Evolutionary conservation across 192 early-diverging fungal species (phyloP), one percentile per base, ranked within the genome.

Genomic region (Linnemannia hyalina): DNA sequence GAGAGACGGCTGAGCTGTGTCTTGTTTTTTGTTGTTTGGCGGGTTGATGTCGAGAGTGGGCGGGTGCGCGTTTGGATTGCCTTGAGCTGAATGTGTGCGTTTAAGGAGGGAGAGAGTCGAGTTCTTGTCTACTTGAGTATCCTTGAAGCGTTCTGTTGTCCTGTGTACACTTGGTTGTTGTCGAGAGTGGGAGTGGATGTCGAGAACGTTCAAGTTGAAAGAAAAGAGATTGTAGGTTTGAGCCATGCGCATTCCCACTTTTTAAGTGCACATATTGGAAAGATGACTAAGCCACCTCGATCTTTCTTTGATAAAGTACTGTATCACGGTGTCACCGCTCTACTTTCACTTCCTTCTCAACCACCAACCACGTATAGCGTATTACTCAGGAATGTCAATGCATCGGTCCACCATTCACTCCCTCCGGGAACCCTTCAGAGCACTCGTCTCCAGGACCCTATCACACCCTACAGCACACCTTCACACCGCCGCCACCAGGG

Each of bases 251-350:
- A 40, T 7, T 41, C 10, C 23, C 20, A 29, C 44, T 49, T 29
- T 65, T 65, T 65, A 32, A 35, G 55, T 55, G 18, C 1, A 20
- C 7, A 20, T 35, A 15, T 38, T 3, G n/a, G 32, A 13, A 15
- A 10, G 77, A 47, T 78, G 69, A 78, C 77, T 71, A 78, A 78
- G 77, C 77, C 77, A 78, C 77, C 68, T 73, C 42, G 42, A 46
- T 41, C 60, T 29, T 65, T 65, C 60, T 11, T 29, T 8, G 32
- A 11, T 52, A 65, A 65, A 65, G 57, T 6, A n/a, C n/a, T n/a
- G n/a, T n/a, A 32, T 8, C 3, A 13, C 32, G 9, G 3, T 32
- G 1, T 35, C 35, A 35, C 35, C 35, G 35, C 35, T 63, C 57
- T 63, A 4, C 9, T 60, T 26, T 60, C n/a, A n/a, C n/a, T 60